A percentile compares a stretch with the other conserved stretches of the same genome.
phyloP scores from a whole-genome alignment of 208 protist species.

The Angomonas deanei region DNA sequence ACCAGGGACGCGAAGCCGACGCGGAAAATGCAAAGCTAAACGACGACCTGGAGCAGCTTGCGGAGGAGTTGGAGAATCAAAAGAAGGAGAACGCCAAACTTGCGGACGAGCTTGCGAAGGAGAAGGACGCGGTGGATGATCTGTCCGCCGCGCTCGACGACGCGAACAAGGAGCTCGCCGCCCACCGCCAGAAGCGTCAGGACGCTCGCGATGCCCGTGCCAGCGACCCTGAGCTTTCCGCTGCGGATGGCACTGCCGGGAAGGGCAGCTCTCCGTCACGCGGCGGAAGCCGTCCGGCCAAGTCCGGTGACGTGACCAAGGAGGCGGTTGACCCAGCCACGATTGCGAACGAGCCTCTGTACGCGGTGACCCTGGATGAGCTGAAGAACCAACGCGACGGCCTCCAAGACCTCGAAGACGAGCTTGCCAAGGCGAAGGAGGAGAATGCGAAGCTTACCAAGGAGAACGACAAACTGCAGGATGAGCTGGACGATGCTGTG shows the following conservation, averaged over 20 bases:
- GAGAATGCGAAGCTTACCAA: not conserved
- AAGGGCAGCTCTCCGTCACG: not conserved
- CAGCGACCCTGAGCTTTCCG: not conserved
- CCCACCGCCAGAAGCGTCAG: not conserved
- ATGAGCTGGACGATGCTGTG: not conserved
- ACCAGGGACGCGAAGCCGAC: not conserved
- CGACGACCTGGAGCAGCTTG: not conserved
- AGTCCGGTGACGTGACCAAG: not conserved
- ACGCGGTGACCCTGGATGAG: not conserved
- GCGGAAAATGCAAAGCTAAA: not conserved
- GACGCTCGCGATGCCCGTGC: not conserved
- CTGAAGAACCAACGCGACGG: not conserved
- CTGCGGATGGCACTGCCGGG: not conserved
- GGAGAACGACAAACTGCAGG: not conserved
- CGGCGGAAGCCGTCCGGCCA: not conserved
- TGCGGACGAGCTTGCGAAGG: not conserved
- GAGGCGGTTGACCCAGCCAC: not conserved
- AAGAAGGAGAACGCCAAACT: conserved; percentile 1
- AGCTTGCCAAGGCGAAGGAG: not conserved
- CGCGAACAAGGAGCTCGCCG: not conserved
- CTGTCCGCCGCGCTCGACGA: not conserved
- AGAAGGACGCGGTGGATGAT: not conserved
- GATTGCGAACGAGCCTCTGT: not conserved
- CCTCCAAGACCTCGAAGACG: not conserved
- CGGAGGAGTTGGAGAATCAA: not conserved